A percentile compares a stretch with the other conserved stretches of the same genome.
Evolutionary conservation across 306 rosid genomes (phyloP).

Genomic region (Cicer judaicum): DNA sequence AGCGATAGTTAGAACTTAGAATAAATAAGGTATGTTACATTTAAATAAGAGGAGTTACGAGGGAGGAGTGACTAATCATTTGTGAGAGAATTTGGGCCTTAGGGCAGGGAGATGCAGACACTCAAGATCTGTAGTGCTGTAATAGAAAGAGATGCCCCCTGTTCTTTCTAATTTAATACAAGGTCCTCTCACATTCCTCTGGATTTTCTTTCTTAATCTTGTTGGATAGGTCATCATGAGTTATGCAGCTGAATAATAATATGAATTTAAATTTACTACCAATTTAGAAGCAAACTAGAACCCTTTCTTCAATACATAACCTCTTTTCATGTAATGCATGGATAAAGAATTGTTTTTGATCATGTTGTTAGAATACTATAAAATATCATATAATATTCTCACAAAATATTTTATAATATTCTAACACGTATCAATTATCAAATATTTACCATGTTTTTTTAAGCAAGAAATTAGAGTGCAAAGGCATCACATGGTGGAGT

Average conservation of each 20-base stretch:
- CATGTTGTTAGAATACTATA: not conserved
- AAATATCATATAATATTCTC: too few species aligned
- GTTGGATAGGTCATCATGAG: constrained; percentile 15
- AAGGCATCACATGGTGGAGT: too few species aligned
- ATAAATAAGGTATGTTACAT: not conserved
- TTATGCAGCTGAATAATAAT: constrained; percentile 5
- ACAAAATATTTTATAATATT: too few species aligned
- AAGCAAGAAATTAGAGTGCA: too few species aligned
- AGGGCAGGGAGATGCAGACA: not conserved
- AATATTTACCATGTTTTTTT: too few species aligned
- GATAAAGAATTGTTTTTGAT: not conserved
- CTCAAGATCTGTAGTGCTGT: not conserved
- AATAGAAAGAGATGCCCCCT: not conserved
- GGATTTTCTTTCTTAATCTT: constrained; percentile 6
- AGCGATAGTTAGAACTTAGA: not conserved
- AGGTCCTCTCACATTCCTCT: constrained; percentile 1
- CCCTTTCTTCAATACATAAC: not conserved
- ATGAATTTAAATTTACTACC: constrained; percentile 7
- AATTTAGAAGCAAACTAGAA: constrained; percentile 16
- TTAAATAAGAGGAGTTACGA: not conserved
- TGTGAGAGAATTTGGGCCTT: not conserved
- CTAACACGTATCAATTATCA: too few species aligned
- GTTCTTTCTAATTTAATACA: not conserved
- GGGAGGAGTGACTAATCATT: not conserved
- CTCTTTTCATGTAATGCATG: not conserved